Conservation (phyloP, 768 basidiomycete species). For the Mycena belliarum region DNA sequence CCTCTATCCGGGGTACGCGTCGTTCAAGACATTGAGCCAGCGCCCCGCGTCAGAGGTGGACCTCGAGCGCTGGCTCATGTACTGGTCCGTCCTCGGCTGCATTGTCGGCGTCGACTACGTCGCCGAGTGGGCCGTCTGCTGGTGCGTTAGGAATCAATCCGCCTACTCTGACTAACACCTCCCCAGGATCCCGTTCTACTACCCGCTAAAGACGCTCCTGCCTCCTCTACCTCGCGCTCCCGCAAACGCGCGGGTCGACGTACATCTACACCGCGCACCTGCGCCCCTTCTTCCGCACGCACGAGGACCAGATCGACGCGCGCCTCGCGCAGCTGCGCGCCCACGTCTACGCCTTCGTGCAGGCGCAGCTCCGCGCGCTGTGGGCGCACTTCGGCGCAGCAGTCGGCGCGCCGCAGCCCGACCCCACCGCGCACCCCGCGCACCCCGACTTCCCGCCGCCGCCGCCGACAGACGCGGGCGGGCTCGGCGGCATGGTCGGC, state of each 20-base stretch:
- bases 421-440: constrained; percentile 14
- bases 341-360: constrained; percentile 62
- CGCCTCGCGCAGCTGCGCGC: constrained; percentile 67
- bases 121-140: constrained; percentile 85
- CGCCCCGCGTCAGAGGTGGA: constrained; percentile 84
- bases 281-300: constrained; percentile 77
- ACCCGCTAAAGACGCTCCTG: constrained; percentile 76
- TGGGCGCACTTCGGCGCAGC: constrained; percentile 66
- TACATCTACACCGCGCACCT: constrained; percentile 82
- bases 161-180: background rate
- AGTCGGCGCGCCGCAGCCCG: constrained; percentile 41
- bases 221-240: constrained; percentile 88
- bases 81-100: constrained; percentile 89
- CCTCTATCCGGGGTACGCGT: constrained; percentile 92
- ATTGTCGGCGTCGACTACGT: constrained; percentile 81
- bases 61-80: constrained; percentile 95
- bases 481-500: constrained; percentile 40
- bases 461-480: constrained; percentile 2
- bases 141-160: constrained; percentile 50
- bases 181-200: constrained; percentile 87
- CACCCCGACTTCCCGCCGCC: constrained; percentile 20
- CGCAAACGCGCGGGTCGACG: constrained; percentile 86
- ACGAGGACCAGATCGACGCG: constrained; percentile 85
- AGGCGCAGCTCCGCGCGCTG: constrained; percentile 57
- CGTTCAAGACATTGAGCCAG: constrained; percentile 91